Percentiles rank a stretch among this genome's conserved stretches.
phyloP scores from a whole-genome alignment of 176 grass and related monocot genomes.

The Alopecurus myosuroides region DNA sequence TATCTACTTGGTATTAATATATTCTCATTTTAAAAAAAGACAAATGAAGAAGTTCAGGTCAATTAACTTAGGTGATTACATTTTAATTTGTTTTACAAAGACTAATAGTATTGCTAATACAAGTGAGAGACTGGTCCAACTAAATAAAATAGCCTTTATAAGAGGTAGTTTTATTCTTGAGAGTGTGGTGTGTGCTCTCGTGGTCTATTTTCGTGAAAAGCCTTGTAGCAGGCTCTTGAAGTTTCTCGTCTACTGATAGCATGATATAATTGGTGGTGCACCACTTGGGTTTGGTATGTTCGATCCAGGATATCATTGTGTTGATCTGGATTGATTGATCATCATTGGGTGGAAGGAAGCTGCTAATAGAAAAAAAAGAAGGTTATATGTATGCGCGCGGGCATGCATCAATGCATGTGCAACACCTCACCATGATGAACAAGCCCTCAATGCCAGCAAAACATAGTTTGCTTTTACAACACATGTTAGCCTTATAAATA shows the following conservation, averaged over 20 bases:
- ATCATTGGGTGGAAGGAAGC: background rate
- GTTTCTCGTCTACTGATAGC: background rate
- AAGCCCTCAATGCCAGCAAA: conserved; percentile 1
- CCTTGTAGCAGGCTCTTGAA: too few species aligned
- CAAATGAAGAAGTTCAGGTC: too few species aligned
- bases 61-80: too few species aligned
- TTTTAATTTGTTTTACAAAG: too few species aligned
- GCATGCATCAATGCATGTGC: background rate
- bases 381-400: background rate
- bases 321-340: background rate
- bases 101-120: too few species aligned
- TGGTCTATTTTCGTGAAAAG: too few species aligned
- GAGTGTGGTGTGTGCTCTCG: too few species aligned
- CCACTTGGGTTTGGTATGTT: background rate
- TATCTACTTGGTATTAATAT: too few species aligned
- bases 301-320: background rate
- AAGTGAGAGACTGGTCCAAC: too few species aligned
- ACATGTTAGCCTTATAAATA: background rate
- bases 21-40: too few species aligned
- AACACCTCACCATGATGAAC: background rate
- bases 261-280: background rate
- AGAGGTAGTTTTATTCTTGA: too few species aligned
- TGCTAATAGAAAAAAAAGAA: background rate
- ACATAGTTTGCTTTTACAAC: background rate
- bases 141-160: too few species aligned